phyloP scores from a whole-genome alignment of 1,284 basidiomycete species.

The Peniophora sp. region DNA sequence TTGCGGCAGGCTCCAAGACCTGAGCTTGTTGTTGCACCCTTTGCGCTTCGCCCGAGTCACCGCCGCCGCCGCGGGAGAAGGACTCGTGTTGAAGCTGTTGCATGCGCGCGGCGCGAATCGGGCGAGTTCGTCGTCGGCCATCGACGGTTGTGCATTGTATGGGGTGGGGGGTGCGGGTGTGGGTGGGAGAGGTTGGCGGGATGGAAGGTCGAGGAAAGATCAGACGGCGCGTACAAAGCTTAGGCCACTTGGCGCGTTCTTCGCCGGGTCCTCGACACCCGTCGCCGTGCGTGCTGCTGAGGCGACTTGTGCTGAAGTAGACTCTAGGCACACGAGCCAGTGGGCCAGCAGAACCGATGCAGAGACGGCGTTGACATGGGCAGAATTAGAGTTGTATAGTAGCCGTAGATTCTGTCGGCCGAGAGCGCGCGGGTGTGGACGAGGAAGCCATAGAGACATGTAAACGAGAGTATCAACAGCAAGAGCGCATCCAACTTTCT shows the following conservation, averaged over 20 bases:
- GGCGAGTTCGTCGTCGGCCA: slow-evolving; percentile 33
- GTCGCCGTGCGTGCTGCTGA: too few relatives aligned
- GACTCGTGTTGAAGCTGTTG: slow-evolving; percentile 26
- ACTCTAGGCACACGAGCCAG: too few relatives aligned
- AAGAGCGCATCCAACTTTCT: too few relatives aligned
- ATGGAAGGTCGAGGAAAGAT: too few relatives aligned
- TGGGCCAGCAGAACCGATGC: too few relatives aligned
- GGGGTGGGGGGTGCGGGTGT: neutral
- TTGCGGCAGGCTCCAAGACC: slow-evolving; percentile 78
- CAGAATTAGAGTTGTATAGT: too few relatives aligned
- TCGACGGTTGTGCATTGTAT: slow-evolving; percentile 7
- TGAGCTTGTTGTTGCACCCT: slow-evolving; percentile 54
- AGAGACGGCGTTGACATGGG: too few relatives aligned
- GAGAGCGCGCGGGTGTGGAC: slow-evolving; percentile 4
- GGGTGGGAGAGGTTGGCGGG: too few relatives aligned
- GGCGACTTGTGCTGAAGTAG: too few relatives aligned
- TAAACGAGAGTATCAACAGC: neutral
- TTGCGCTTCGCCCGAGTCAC: slow-evolving; percentile 33
- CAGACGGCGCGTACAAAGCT: too few relatives aligned
- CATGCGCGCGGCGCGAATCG: slow-evolving; percentile 35
- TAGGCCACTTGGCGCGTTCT: too few relatives aligned
- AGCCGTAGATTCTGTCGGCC: too few relatives aligned
- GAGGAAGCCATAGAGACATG: slow-evolving; percentile 28
- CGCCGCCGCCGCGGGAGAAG: slow-evolving; percentile 4
- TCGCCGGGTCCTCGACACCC: slow-evolving; percentile 3